Conservation (phyloP, 768 basidiomycete species). For the Rhodotorula taiwanensis region DNA sequence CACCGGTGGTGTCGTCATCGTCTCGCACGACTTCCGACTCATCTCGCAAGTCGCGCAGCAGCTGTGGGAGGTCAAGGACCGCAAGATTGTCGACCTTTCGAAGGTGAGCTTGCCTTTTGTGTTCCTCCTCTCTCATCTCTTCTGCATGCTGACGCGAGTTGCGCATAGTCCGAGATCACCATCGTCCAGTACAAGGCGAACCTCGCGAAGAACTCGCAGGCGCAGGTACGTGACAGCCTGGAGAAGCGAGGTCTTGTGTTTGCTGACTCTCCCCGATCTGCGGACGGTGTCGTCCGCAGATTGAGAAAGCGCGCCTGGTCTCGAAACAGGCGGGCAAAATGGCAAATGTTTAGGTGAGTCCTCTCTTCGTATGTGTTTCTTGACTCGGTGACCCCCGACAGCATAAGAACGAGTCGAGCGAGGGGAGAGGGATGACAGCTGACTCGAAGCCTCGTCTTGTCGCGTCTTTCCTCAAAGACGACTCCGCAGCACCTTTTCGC, state of each 20-base stretch:
- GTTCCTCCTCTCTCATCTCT: background rate
- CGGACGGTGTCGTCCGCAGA: conserved; percentile 14
- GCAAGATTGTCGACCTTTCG: conserved; percentile 84
- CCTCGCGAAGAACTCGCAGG: background rate
- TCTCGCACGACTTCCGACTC: conserved; percentile 98
- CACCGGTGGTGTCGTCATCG: conserved; percentile 96
- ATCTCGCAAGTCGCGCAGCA: conserved; percentile 98
- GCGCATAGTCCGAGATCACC: background rate
- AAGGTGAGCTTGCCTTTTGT: conserved; percentile 48
- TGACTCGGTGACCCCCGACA: too few relatives aligned
- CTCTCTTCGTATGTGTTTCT: too few relatives aligned
- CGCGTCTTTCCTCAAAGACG: too few relatives aligned
- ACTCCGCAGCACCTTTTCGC: too few relatives aligned
- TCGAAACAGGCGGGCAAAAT: conserved; percentile 25
- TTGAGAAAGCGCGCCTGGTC: conserved; percentile 21
- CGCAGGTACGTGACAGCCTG: background rate
- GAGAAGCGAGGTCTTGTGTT: too few relatives aligned
- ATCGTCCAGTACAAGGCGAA: background rate
- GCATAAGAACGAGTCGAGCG: too few relatives aligned
- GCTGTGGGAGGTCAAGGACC: conserved; percentile 95
- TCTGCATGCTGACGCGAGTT: background rate
- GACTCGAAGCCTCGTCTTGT: too few relatives aligned
- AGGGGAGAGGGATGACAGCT: too few relatives aligned
- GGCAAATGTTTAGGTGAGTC: conserved; percentile 4
- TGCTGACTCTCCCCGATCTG: background rate